Conservation (phyloP, 2,329 filamentous ascomycete genomes). For the Fusarium cicatricum region DNA sequence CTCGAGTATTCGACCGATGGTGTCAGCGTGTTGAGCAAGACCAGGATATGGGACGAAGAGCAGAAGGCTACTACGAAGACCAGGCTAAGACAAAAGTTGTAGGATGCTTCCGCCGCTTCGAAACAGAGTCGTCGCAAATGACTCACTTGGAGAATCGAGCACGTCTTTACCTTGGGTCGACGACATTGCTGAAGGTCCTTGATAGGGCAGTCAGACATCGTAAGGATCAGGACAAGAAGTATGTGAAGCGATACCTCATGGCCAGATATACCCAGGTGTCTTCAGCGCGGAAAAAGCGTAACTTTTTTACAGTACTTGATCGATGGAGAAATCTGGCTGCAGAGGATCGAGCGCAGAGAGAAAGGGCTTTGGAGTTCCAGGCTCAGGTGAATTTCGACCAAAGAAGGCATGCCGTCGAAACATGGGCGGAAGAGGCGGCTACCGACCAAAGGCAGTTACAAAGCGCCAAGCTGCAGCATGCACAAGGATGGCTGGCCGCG, state of each 20-base stretch:
- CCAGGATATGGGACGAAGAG: conserved; percentile 31
- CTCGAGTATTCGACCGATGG: conserved; percentile 44
- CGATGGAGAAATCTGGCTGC: conserved; percentile 40
- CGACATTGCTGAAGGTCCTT: conserved; percentile 40
- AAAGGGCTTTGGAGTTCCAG: conserved; percentile 25
- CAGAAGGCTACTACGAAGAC: conserved; percentile 23
- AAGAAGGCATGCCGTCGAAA: conserved; percentile 12
- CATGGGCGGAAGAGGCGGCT: conserved; percentile 35
- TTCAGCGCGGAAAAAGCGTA: conserved; percentile 44
- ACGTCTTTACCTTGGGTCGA: conserved; percentile 45
- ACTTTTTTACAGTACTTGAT: conserved; percentile 45
- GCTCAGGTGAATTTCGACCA: conserved; percentile 16
- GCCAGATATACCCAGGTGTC: conserved; percentile 48
- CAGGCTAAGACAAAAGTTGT: conserved; percentile 25
- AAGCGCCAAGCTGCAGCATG: conserved; percentile 33
- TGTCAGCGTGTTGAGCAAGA: conserved; percentile 28
- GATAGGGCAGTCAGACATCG: conserved; percentile 38
- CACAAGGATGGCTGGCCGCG: conserved; percentile 27
- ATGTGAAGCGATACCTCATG: conserved; percentile 47
- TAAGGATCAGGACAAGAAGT: conserved; percentile 40
- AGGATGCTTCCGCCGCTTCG: conserved; percentile 16
- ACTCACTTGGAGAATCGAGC: conserved; percentile 38
- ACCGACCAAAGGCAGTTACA: conserved; percentile 27
- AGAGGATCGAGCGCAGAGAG: conserved; percentile 17
- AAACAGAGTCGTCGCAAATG: conserved; percentile 25